A percentile compares a stretch with the other conserved stretches of the same genome.
phyloP scores from a whole-genome alignment of 192 early-diverging fungal species.

The Entomortierella lignicola region DNA sequence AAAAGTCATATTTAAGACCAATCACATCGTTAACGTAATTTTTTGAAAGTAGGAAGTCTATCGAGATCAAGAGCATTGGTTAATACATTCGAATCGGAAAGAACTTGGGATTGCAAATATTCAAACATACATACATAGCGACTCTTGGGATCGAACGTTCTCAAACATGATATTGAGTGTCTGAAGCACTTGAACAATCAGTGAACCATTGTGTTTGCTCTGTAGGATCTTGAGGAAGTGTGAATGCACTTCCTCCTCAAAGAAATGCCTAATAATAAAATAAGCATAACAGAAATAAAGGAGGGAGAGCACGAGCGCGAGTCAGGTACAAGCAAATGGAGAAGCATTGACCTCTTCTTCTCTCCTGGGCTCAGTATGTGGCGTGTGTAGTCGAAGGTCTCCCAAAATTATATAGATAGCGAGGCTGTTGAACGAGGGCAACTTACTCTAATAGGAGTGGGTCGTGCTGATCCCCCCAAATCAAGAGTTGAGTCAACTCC shows the following conservation, averaged over 20 bases:
- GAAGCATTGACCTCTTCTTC: neutral
- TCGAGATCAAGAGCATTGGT: neutral
- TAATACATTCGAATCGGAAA: neutral
- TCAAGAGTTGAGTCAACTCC: conserved; percentile 57
- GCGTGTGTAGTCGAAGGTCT: neutral
- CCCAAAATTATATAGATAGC: neutral
- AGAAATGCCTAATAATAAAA: conserved; percentile 48
- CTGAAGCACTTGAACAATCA: conserved; percentile 57
- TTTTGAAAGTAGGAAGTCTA: conserved; percentile 75
- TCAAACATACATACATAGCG: conserved; percentile 53
- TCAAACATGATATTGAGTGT: conserved; percentile 70
- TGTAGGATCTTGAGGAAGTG: conserved; percentile 52
- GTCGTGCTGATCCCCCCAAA: conserved; percentile 55
- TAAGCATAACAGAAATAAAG: neutral
- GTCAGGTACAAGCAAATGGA: neutral
- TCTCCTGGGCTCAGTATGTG: neutral
- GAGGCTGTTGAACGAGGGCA: too few relatives aligned
- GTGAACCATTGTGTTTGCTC: conserved; percentile 41
- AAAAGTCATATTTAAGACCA: conserved; percentile 62
- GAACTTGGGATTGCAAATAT: neutral
- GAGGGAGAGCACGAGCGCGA: conserved; percentile 6
- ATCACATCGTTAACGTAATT: conserved; percentile 82
- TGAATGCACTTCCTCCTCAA: conserved; percentile 52
- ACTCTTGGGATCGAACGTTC: conserved; percentile 54
- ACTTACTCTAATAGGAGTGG: conserved; percentile 45